phyloP scores from a whole-genome alignment of 768 basidiomycete species.

The Suillus occidentalis region DNA sequence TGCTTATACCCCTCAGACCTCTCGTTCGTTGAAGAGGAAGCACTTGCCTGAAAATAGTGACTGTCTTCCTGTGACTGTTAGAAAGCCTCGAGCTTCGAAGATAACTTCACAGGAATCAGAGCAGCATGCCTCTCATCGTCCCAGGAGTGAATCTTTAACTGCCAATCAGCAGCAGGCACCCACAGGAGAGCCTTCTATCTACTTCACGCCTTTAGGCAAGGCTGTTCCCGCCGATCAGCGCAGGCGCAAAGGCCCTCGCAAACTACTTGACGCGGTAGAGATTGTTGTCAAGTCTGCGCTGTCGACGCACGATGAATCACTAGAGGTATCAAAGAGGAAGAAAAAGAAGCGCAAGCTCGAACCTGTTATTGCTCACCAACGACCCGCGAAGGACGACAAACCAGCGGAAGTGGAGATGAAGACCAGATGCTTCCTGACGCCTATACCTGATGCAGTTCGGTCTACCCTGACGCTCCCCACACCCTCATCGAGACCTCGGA shows the following conservation, averaged over 20 bases:
- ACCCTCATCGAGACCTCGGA: background rate
- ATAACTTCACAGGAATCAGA: conserved; percentile 8
- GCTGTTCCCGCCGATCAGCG: background rate
- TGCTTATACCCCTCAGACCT: conserved; percentile 17
- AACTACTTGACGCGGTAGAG: conserved; percentile 20
- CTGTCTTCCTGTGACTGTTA: background rate
- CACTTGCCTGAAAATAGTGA: background rate
- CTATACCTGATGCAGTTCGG: background rate
- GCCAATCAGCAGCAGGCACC: background rate
- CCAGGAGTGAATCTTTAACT: background rate
- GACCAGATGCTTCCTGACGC: background rate
- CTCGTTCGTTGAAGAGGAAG: background rate
- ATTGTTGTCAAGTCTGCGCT: conserved; percentile 10
- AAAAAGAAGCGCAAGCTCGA: background rate
- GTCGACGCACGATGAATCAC: background rate
- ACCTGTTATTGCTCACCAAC: background rate
- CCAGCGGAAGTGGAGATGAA: background rate
- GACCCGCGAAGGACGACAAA: background rate
- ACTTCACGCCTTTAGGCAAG: background rate
- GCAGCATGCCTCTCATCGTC: background rate
- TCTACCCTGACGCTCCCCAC: background rate
- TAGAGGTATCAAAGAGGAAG: background rate
- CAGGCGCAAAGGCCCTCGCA: conserved; percentile 7
- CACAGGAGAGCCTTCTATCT: background rate
- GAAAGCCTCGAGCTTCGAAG: conserved; percentile 1